A percentile compares a stretch with the other conserved stretches of the same genome.
Conservation (phyloP, 2,329 filamentous ascomycete genomes). For the Lachnellula subtilissima region DNA sequence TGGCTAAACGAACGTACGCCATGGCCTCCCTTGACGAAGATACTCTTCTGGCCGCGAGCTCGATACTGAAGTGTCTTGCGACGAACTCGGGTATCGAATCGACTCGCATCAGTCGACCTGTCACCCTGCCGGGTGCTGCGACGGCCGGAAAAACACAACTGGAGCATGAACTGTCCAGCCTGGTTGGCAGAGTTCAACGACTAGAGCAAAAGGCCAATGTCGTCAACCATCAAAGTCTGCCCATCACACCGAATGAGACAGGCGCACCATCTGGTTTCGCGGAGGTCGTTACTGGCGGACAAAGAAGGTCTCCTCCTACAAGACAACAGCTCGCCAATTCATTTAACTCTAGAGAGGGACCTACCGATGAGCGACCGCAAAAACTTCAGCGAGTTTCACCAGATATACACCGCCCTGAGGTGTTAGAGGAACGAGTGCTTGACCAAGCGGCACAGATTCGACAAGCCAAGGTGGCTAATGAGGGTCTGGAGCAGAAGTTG, state of each 20-base stretch:
- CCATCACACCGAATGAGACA: constrained; percentile 77
- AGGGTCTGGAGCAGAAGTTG: constrained; percentile 80
- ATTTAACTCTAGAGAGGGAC: constrained; percentile 26
- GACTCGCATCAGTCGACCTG: constrained; percentile 17
- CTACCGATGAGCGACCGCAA: constrained; percentile 25
- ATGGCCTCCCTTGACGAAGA: constrained; percentile 41
- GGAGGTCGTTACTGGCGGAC: constrained; percentile 41
- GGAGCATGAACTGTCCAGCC: constrained; percentile 75
- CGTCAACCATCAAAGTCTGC: constrained; percentile 55
- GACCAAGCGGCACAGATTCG: constrained; percentile 90
- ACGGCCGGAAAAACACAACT: constrained; percentile 71
- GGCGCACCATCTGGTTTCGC: constrained; percentile 61
- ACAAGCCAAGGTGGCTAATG: constrained; percentile 73
- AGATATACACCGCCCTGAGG: constrained; percentile 73
- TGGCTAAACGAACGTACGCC: constrained; percentile 21
- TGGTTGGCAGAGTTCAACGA: constrained; percentile 72
- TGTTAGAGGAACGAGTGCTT: constrained; percentile 84
- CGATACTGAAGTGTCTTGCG: constrained; percentile 50
- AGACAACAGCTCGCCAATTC: constrained; percentile 39
- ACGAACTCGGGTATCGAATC: constrained; percentile 18
- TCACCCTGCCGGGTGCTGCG: constrained; percentile 73
- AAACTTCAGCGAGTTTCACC: constrained; percentile 54
- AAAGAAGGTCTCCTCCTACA: constrained; percentile 25
- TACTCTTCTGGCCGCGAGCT: constrained; percentile 49
- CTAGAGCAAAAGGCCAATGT: constrained; percentile 74